Conservation (phyloP, 2,329 filamentous ascomycete genomes). For the Colletotrichum costaricense region DNA sequence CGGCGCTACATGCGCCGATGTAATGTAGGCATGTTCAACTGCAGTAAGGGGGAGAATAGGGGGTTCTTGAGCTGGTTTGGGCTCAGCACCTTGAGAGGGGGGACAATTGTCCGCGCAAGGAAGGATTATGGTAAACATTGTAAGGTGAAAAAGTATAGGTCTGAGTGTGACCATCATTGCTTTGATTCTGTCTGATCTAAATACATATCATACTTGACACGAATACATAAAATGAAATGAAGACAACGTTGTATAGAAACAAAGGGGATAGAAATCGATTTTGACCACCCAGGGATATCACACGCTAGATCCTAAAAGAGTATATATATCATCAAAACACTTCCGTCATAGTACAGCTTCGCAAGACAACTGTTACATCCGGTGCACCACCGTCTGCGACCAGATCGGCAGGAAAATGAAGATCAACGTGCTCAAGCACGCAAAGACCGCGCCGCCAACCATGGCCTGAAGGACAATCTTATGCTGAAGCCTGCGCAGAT, state of each 20-base stretch:
- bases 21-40: too few species aligned
- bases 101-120: too few species aligned
- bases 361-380: neutral
- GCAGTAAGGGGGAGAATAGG: too few species aligned
- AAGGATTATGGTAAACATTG: too few species aligned
- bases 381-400: conserved; percentile 44
- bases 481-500: conserved; percentile 54
- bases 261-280: neutral
- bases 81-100: too few species aligned
- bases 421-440: conserved; percentile 48
- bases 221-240: neutral
- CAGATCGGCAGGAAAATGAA: conserved; percentile 59
- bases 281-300: neutral
- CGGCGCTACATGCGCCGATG: too few species aligned
- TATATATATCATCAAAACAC: neutral
- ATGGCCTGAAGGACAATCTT: conserved; percentile 57
- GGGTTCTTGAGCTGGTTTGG: too few species aligned
- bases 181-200: neutral
- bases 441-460: conserved; percentile 50
- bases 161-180: neutral
- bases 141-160: too few species aligned
- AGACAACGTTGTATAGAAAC: neutral
- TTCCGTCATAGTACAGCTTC: neutral
- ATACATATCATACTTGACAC: neutral
- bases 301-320: neutral